Evolutionary conservation across 768 basidiomycete genomes (phyloP).

Genomic region (Epithele typhae): DNA sequence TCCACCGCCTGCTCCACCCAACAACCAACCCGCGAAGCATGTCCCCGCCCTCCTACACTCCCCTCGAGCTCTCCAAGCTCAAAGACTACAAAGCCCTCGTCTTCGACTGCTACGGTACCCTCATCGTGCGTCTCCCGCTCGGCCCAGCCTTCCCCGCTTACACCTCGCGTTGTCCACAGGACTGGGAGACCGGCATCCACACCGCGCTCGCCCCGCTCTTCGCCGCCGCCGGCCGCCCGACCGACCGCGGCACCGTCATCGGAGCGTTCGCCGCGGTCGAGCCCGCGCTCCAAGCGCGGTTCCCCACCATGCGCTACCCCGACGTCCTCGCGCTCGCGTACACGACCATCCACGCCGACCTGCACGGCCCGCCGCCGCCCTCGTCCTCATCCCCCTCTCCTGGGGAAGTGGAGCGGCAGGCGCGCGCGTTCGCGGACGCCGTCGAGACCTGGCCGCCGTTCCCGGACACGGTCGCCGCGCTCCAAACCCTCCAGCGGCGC

Average conservation of each 20-base stretch:
- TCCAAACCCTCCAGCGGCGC: conserved; percentile 52
- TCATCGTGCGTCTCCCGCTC: conserved; percentile 49
- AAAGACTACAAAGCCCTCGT: conserved; percentile 44
- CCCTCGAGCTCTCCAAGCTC: conserved; percentile 5
- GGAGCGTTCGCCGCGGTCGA: conserved; percentile 50
- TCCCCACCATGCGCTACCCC: conserved; percentile 56
- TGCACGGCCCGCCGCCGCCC: conserved; percentile 19
- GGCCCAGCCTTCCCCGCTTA: not conserved
- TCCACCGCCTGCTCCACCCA: too few relatives aligned
- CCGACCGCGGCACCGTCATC: conserved; percentile 51
- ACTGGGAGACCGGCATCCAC: conserved; percentile 73
- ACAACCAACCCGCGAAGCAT: too few relatives aligned
- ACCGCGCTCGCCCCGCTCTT: conserved; percentile 50
- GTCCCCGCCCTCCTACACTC: too few relatives aligned
- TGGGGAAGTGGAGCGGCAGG: conserved; percentile 23
- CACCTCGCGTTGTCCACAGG: conserved; percentile 30
- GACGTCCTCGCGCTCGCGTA: conserved; percentile 47
- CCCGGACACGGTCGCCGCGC: conserved; percentile 59
- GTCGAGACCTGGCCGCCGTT: conserved; percentile 62
- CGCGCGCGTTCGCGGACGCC: conserved; percentile 54
- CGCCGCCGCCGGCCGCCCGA: conserved; percentile 26
- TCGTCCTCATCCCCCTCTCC: conserved; percentile 7
- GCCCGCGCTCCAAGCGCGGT: conserved; percentile 49
- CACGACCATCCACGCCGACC: conserved; percentile 30
- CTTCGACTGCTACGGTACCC: conserved; percentile 77